Evolutionary conservation across 768 basidiomycete genomes (phyloP), one percentile per base, ranked within the genome.

Genomic region (Russula ochroleuca): DNA sequence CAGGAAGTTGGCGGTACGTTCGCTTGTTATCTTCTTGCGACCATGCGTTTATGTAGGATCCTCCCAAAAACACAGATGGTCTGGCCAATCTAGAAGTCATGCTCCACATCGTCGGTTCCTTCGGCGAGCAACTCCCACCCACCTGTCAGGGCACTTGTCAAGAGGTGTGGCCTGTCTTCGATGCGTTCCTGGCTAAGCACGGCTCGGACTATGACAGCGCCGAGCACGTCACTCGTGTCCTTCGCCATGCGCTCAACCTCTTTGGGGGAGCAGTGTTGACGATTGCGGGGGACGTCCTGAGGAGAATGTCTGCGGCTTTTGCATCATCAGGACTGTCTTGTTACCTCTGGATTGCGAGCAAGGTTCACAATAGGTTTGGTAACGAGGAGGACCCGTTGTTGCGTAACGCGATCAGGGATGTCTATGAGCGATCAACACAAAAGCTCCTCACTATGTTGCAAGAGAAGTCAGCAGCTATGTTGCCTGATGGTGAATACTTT

Each of bases 1-100:
- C 79, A 84, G 50, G 79, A 78, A 54, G 80, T 88, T 33, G 80
- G 83, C 69, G 79, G 93, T 95, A 75, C 73, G 89, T 76, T 45
- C 40, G 45, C n/a, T 56, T 28, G 13, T 47, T 40, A 5, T 49
- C 19, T 31, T 23, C 11, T 21, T 11, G 51, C 41, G 40, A 62
- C 33, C 50, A 25, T 35, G 21, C 43, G 47, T 25, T 61, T 48
- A 69, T 71, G 13, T 73, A 31, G 25, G 28, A 19, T 52, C 41
- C 43, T 38, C 43, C 0, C 35, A 3, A 28, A n/a, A 33, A 37
- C 13, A 60, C 64, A 94, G 95, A 92, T 73, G 86, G 85, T 2
- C 78, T 99, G 28, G 96, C 98, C 71, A 95, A 94, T 70, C 77
- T 99, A 38, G 94, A 98, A 73, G 83, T 86, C n/a, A 94, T 96